Conservation (phyloP, 139 green algal genomes). For the Picochlorum sp. region DNA sequence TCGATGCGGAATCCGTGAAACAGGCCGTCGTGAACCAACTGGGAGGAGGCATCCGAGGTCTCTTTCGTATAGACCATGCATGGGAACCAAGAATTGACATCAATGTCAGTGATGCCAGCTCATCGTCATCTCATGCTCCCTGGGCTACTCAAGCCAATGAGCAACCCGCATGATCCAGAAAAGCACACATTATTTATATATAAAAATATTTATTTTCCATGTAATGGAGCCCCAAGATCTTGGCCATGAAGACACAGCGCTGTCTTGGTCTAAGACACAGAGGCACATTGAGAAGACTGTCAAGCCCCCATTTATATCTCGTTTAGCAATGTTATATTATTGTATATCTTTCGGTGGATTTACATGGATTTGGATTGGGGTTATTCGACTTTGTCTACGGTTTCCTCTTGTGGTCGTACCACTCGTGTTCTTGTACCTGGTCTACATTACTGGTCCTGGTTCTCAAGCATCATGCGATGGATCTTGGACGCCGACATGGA, state of each 20-base stretch:
- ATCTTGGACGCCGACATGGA: constrained; percentile 7
- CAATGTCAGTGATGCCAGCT: too few relatives aligned
- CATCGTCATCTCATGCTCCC: too few relatives aligned
- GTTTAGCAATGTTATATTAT: constrained; percentile 7
- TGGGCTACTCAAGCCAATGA: too few relatives aligned
- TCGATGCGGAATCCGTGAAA: constrained; percentile 15
- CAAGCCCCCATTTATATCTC: not conserved
- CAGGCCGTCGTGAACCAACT: constrained; percentile 25
- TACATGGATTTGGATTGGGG: constrained; percentile 11
- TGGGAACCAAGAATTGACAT: too few relatives aligned
- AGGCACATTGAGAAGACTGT: not conserved
- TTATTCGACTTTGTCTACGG: not conserved
- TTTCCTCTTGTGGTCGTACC: constrained; percentile 3
- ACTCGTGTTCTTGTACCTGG: not conserved
- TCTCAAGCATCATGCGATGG: not conserved
- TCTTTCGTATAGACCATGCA: constrained; percentile 29
- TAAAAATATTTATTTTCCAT: too few relatives aligned
- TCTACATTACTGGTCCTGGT: constrained; percentile 1
- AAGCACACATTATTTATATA: too few relatives aligned
- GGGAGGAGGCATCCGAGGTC: constrained; percentile 42
- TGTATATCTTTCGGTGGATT: constrained; percentile 7
- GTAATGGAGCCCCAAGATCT: too few relatives aligned
- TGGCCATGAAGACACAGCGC: too few relatives aligned
- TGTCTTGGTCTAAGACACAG: too few relatives aligned
- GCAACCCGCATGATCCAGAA: too few relatives aligned